Percentiles rank a stretch among this genome's conserved stretches.
These are phyloP conservation scores for Fusarium mundagurra DNA, from an alignment of 2,329 filamentous ascomycete species.

Conservation along the genomic window DNA sequence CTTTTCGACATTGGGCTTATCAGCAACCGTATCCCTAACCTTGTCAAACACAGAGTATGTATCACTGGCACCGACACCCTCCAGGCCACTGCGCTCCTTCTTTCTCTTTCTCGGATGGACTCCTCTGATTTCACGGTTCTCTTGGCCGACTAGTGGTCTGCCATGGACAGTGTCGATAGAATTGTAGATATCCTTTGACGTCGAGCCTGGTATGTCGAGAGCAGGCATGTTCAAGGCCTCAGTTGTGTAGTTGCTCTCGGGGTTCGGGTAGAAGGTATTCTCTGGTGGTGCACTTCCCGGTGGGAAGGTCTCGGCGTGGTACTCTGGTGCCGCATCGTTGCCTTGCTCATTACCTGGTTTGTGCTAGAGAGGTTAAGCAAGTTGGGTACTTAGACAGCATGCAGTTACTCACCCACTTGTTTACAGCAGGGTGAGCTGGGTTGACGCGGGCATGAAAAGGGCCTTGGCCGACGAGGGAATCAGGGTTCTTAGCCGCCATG, in stretches of 20 bases:
- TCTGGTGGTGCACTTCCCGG: not conserved
- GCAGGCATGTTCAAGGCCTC: not conserved
- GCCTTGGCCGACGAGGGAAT: not conserved
- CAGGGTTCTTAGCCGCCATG: not conserved
- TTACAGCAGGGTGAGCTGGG: not conserved
- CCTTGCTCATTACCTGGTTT: not conserved
- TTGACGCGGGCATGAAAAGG: not conserved
- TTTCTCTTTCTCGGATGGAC: conserved; percentile 8
- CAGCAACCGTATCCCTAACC: not conserved
- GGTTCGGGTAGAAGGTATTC: not conserved
- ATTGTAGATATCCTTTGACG: conserved; percentile 2
- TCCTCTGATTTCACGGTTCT: not conserved
- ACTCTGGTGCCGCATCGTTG: not conserved
- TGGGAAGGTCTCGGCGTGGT: not conserved
- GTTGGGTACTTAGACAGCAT: accelerated
- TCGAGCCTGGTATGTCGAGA: not conserved
- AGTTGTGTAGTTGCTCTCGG: not conserved
- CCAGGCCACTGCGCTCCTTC: not conserved
- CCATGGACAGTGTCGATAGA: not conserved
- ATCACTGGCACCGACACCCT: not conserved
- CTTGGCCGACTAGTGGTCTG: not conserved
- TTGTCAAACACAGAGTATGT: not conserved
- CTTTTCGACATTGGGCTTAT: not conserved
- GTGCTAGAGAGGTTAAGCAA: no score
- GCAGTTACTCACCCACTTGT: not conserved